These are phyloP conservation scores for Pulveroboletus sp. DNA, from an alignment of 768 basidiomycete species.

Conservation along the genomic window DNA sequence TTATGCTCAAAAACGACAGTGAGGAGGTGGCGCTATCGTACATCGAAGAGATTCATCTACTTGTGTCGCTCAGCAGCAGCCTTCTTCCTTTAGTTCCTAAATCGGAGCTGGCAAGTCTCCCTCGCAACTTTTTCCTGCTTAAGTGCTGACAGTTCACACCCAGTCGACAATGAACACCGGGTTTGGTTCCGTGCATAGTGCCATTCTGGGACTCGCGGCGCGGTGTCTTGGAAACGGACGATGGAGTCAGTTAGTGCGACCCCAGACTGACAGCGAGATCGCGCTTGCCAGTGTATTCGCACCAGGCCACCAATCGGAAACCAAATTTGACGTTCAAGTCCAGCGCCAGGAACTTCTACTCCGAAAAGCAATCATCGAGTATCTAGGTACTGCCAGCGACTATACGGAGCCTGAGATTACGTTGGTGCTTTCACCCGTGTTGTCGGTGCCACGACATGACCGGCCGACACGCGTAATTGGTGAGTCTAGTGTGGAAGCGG, in stretches of 20 bases:
- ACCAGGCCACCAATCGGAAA: slow-evolving; percentile 51
- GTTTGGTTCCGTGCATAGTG: slow-evolving; percentile 83
- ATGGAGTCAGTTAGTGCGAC: slow-evolving; percentile 56
- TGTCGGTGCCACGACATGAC: slow-evolving; percentile 53
- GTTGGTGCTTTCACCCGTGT: slow-evolving; percentile 66
- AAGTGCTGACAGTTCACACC: not conserved
- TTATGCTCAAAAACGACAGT: slow-evolving; percentile 74
- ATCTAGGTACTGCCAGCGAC: slow-evolving; percentile 69
- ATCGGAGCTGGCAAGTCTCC: slow-evolving; percentile 66
- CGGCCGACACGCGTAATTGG: slow-evolving; percentile 56
- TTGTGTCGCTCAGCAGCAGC: slow-evolving; percentile 68
- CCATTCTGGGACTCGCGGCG: slow-evolving; percentile 73
- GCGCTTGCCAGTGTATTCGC: slow-evolving; percentile 51
- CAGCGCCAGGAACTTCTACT: slow-evolving; percentile 55
- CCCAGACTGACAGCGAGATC: slow-evolving; percentile 66
- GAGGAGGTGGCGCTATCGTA: slow-evolving; percentile 60
- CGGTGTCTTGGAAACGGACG: slow-evolving; percentile 59
- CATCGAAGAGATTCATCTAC: slow-evolving; percentile 76
- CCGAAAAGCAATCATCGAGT: slow-evolving; percentile 59
- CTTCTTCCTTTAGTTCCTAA: slow-evolving; percentile 72
- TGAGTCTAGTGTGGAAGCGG: slow-evolving; percentile 26
- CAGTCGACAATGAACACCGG: slow-evolving; percentile 66
- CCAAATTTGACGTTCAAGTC: slow-evolving; percentile 60
- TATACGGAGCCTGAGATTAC: slow-evolving; percentile 79
- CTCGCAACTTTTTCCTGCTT: not conserved